phyloP scores from a whole-genome alignment of 1,139 yeast species.

The Geotrichum candidum region DNA sequence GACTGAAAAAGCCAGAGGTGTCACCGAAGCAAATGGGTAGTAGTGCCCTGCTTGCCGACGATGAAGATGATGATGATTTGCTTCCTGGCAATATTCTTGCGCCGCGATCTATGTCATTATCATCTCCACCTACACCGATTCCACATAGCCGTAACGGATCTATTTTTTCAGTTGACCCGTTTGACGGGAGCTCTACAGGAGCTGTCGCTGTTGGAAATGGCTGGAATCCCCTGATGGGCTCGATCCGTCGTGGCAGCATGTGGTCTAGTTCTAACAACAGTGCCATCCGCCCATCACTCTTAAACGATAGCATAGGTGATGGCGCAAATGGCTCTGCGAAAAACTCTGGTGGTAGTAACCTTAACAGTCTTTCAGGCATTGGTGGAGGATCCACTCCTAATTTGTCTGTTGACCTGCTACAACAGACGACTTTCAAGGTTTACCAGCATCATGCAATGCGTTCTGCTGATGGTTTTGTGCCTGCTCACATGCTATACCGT shows the following conservation, averaged over 20 bases:
- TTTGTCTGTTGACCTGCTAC: conserved; percentile 19
- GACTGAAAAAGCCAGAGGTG: conserved; percentile 21
- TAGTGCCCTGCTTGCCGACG: conserved; percentile 23
- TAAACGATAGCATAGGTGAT: background rate
- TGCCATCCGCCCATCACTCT: background rate
- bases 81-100: conserved; percentile 1
- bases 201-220: background rate
- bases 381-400: conserved; percentile 2
- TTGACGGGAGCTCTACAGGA: background rate
- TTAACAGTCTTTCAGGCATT: background rate
- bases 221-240: conserved; percentile 13
- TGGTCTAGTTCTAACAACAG: conserved; percentile 13
- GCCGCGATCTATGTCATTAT: background rate
- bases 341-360: background rate
- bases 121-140: background rate
- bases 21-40: conserved; percentile 26
- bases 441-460: conserved; percentile 27
- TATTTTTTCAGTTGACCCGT: conserved; percentile 9
- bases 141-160: conserved; percentile 1
- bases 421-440: conserved; percentile 27
- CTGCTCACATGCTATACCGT: conserved; percentile 33
- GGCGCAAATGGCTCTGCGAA: background rate
- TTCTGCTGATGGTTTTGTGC: conserved; percentile 33
- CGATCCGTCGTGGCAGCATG: conserved; percentile 17
- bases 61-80: conserved; percentile 20